These are phyloP conservation scores for Triticum urartu DNA, from an alignment of 176 grass and related monocot species.

Conservation along the genomic window DNA sequence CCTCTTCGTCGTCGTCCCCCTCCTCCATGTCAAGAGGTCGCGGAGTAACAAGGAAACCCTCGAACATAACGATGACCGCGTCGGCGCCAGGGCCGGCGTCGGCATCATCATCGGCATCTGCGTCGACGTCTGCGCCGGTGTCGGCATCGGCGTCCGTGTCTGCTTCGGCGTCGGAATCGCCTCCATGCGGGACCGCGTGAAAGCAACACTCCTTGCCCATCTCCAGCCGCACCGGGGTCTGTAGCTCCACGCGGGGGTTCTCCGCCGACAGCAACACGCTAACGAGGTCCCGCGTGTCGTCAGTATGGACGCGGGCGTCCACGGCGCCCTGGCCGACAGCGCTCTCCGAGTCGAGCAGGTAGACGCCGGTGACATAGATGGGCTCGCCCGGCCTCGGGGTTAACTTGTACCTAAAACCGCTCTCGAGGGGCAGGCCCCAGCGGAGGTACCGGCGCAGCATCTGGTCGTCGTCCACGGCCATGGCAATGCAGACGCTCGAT, in stretches of 20 bases:
- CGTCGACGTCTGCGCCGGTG: not conserved
- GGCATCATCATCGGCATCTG: not conserved
- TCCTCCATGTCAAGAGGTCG: not conserved
- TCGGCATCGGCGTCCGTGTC: not conserved
- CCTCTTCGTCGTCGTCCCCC: not conserved
- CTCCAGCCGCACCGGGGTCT: not conserved
- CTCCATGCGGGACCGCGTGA: not conserved
- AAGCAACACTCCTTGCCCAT: not conserved
- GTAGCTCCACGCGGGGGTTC: not conserved
- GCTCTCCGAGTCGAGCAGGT: not conserved
- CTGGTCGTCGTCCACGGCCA: not conserved
- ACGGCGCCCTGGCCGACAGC: not conserved
- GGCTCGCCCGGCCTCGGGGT: not conserved
- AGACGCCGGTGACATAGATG: not conserved
- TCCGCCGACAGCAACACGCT: not conserved
- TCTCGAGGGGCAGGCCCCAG: not conserved
- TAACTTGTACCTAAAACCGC: not conserved
- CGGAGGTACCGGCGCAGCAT: not conserved
- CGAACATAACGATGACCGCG: not conserved
- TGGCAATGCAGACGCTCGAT: not conserved
- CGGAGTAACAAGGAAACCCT: not conserved
- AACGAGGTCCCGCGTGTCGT: not conserved
- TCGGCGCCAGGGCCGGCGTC: not conserved
- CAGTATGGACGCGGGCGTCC: not conserved
- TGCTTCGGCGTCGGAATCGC: not conserved